phyloP scores from a whole-genome alignment of 2,329 filamentous ascomycete species.

The Fusarium sp. region DNA sequence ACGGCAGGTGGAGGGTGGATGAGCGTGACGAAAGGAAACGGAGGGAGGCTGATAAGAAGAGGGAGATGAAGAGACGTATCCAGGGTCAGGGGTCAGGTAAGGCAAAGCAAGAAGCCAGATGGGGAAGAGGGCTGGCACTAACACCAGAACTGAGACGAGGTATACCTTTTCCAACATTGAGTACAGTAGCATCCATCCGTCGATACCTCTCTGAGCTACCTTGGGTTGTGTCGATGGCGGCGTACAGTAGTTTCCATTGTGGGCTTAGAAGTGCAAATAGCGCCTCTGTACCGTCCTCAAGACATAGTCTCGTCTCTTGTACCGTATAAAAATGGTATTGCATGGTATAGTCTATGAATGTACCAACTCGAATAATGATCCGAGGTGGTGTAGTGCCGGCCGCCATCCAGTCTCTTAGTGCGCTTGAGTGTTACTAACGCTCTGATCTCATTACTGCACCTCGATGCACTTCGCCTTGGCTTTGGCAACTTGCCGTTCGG shows the following conservation, averaged over 20 bases:
- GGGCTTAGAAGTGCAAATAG: slow-evolving; percentile 11
- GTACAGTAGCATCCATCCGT: slow-evolving; percentile 5
- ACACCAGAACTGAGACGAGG: slow-evolving; percentile 27
- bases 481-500: not conserved
- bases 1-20: slow-evolving; percentile 20
- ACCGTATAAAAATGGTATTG: slow-evolving; percentile 4
- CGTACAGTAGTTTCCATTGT: slow-evolving; percentile 27
- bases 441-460: slow-evolving; percentile 21
- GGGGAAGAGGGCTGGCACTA: slow-evolving; percentile 44
- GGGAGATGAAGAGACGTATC: slow-evolving; percentile 35
- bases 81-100: slow-evolving; percentile 31
- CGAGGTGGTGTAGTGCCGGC: slow-evolving; percentile 33
- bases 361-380: slow-evolving; percentile 26
- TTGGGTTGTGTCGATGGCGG: slow-evolving; percentile 29
- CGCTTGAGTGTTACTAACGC: slow-evolving; percentile 4
- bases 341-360: slow-evolving; percentile 10
- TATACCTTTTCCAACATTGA: slow-evolving; percentile 23
- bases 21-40: slow-evolving; percentile 15
- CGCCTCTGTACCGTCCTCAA: slow-evolving; percentile 7
- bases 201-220: slow-evolving; percentile 7
- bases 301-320: slow-evolving; percentile 6
- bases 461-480: not conserved
- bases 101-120: slow-evolving; percentile 33
- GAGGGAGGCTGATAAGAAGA: slow-evolving; percentile 26
- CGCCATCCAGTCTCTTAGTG: slow-evolving; percentile 27